Conservation (phyloP, 208 protist genomes). For the Endotrypanum monterogeii region DNA sequence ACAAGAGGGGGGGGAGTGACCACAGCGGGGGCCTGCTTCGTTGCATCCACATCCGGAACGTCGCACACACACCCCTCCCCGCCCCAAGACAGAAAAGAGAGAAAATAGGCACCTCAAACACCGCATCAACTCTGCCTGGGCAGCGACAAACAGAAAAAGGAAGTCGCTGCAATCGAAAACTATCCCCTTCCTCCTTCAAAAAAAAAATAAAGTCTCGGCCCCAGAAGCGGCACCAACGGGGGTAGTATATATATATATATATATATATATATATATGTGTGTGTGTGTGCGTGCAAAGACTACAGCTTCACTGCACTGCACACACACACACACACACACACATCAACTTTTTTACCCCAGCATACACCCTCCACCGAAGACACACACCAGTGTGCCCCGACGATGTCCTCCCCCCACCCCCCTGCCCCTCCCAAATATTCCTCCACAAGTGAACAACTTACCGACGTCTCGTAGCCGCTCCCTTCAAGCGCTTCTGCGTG, state of each 20-base stretch:
- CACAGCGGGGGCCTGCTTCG: neutral
- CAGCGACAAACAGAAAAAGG: neutral
- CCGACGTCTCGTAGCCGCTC: constrained; percentile 13
- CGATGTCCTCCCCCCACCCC: neutral
- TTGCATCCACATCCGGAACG: neutral
- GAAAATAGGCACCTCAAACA: neutral
- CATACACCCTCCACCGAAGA: too few relatives aligned
- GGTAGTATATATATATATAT: neutral
- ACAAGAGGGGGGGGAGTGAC: neutral
- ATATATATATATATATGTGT: neutral
- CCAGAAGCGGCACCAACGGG: neutral
- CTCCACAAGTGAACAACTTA: neutral
- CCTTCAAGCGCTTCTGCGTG: constrained; percentile 31
- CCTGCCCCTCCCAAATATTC: neutral
- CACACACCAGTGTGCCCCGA: too few relatives aligned
- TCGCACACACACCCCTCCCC: neutral
- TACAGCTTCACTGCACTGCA: too few relatives aligned
- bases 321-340: too few relatives aligned
- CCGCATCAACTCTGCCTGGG: neutral
- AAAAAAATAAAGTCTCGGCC: neutral
- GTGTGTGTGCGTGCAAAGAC: too few relatives aligned
- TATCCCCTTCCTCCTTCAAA: neutral
- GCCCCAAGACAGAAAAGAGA: neutral
- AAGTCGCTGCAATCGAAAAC: too few relatives aligned
- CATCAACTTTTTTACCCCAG: too few relatives aligned